Base-by-base conservation (phyloP, 305 asterid genomes). In the Fraxinus latifolia region DNA sequence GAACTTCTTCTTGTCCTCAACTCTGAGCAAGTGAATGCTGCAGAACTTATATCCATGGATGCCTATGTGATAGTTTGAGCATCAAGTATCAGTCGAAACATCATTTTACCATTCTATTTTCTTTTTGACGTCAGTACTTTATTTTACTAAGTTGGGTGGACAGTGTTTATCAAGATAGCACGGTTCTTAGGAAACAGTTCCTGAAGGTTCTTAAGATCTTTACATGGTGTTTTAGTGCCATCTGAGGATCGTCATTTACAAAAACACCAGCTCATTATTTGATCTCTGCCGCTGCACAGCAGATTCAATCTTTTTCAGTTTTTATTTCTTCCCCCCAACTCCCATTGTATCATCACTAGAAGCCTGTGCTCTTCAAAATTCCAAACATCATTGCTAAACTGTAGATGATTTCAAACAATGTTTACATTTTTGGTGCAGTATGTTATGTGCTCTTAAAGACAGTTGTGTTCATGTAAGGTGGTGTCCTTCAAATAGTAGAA, bases 1-100 rank as follows among this genome's bases (percentile, higher is more conserved):
- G 99, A 93, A 93, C 86, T 95, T 91, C 81, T 90, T 83, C 84
- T 74, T 93, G 86, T 93, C 98, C 67, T 84, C 96, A 27, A 91
- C 97, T 82, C 88, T 95, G 95, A 93, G 87, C 89, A 91, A 87
- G 85, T 92, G 90, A 91, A 80, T 73, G 77, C 80, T 27, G 81
- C 81, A 81, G 70, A 74, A 21, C 3, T n/a, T 37, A 19, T 2
- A 19, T 47, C 42, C 8, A 62, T 39, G 68, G 47, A 36, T 80
- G 47, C 8, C 55, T 15, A 36, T 29, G 3, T 19, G 42, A 32
- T 71, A 15, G 65, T 79, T 80, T 44, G 44, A 34, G 71, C 85
- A 60, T 76, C 83, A 82, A 81, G 78, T 82, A 79, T 7, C 53
- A 23, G 62, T 8, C 65, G 17, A 39, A 75, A 37, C 62, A 37